These are phyloP conservation scores for Aspergillus haitiensis DNA, from an alignment of 495 filamentous ascomycete species.

Conservation along the genomic window DNA sequence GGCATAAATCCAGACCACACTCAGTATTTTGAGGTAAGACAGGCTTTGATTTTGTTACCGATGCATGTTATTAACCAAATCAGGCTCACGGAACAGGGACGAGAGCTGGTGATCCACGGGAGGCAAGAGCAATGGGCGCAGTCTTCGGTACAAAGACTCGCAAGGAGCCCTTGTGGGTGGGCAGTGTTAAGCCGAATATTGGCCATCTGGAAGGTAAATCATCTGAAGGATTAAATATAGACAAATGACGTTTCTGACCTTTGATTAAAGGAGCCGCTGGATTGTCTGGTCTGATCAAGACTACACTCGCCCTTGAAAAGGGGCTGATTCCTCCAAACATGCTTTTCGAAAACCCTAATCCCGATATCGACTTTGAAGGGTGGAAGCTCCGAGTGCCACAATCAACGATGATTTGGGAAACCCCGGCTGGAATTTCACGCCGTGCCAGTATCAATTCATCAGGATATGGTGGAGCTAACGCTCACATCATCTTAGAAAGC, in stretches of 20 bases:
- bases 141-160: conserved; percentile 22
- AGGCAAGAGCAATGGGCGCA: conserved; percentile 38
- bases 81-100: conserved; percentile 32
- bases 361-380: conserved; percentile 34
- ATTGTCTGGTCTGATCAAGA: conserved; percentile 48
- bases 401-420: conserved; percentile 20
- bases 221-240: no score
- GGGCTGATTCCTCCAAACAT: conserved; percentile 57
- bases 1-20: conserved; percentile 40
- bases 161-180: conserved; percentile 34
- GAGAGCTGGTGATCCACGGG: conserved; percentile 41
- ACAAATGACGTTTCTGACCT: background rate
- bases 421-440: conserved; percentile 21
- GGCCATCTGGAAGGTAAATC: conserved; percentile 53
- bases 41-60: background rate
- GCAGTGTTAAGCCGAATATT: conserved; percentile 53
- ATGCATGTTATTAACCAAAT: background rate
- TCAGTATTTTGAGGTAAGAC: conserved; percentile 43
- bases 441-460: conserved; percentile 45
- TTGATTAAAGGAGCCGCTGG: conserved; percentile 45
- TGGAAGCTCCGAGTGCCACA: conserved; percentile 31
- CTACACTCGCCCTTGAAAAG: conserved; percentile 48
- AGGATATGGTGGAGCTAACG: conserved; percentile 66
- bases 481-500: conserved; percentile 60
- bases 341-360: conserved; percentile 54